Evolutionary conservation across 2,329 filamentous ascomycete species (phyloP).

Genomic region (Arthrobotrys pseudoclavata): DNA sequence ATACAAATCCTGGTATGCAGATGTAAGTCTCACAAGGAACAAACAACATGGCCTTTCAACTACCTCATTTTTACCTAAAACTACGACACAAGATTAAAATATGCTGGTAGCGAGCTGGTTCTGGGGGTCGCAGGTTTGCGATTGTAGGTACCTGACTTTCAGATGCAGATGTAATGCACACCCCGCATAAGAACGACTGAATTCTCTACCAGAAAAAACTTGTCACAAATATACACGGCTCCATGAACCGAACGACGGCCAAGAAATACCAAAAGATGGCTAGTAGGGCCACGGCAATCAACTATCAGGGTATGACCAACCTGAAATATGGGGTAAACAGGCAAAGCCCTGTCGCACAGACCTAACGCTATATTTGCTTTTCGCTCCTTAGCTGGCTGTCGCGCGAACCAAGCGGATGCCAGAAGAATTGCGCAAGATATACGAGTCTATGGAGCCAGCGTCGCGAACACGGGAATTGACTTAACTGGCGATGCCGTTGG

Average conservation of each 20-base stretch:
- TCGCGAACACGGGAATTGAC: not conserved
- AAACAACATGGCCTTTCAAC: slow-evolving; percentile 41
- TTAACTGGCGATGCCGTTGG: not conserved
- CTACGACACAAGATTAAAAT: slow-evolving; percentile 42
- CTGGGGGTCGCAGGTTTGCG: slow-evolving; percentile 20
- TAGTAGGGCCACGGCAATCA: slow-evolving; percentile 38
- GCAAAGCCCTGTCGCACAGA: slow-evolving; percentile 47
- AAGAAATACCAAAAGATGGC: slow-evolving; percentile 44
- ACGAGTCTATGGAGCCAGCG: slow-evolving; percentile 5
- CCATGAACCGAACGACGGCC: slow-evolving; percentile 45
- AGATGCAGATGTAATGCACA: slow-evolving; percentile 43
- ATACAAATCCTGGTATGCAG: slow-evolving; percentile 31
- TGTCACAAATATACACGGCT: slow-evolving; percentile 30
- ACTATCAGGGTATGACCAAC: slow-evolving; percentile 48
- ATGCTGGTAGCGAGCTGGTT: slow-evolving; percentile 56
- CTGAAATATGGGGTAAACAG: slow-evolving; percentile 53
- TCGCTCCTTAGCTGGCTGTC: slow-evolving; percentile 9
- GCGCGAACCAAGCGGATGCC: slow-evolving; percentile 50
- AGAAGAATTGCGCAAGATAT: slow-evolving; percentile 49
- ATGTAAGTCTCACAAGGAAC: slow-evolving; percentile 22
- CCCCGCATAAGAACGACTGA: slow-evolving; percentile 34
- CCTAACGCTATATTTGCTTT: slow-evolving; percentile 54
- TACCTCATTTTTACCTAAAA: slow-evolving; percentile 47
- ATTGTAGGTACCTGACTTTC: slow-evolving; percentile 40
- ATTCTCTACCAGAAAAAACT: slow-evolving; percentile 23